Base-by-base conservation (phyloP, 352 stramenopile species). In the Albugo candida region DNA sequence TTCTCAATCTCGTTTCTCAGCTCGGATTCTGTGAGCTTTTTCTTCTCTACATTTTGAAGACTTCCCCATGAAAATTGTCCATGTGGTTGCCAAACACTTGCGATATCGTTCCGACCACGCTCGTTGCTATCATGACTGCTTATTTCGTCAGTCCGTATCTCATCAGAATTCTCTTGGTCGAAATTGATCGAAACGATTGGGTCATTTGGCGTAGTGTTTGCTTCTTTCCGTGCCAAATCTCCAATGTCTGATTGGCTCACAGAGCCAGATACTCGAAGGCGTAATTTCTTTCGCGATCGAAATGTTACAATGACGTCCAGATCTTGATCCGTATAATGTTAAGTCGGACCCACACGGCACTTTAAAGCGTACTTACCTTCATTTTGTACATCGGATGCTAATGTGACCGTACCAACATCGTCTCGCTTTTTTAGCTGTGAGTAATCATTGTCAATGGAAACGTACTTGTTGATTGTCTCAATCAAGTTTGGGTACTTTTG, bases 401-500 rank as follows among this genome's bases (percentile, higher is more conserved):
- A 53, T n/a, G 64, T 61, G 10, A 86, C 60, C 1, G 65, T 60
- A 2, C 77, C 77, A 53, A 86, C 72, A 54, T 89, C 77, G 13
- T 78, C 68, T 27, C 77, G 77, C 31, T 51, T 61, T 3, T 67
- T 63, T 20, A 78, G 55, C 34, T 67, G 58, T 41, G 61, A 42
- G 5, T 56, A 45, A 36, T 48, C 44, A 53, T 78, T 67, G 40
- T 75, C 70, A 19, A 89, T 56, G 45, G 69, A 61, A 16, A 82
- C 56, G 52, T 80, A 81, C 41, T 65, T 53, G 50, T 84, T 68
- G 45, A 89, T 78, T 10, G 56, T 51, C 12, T 65, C 63, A 20
- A 89, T 69, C 1, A 89, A 45, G 5, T 89, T 71, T 13, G 77
- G 77, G 60, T 86, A 89, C 12, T 77, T 72, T 51, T 78, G 68